These are phyloP conservation scores for Wallacemonas sp. DNA, from an alignment of 208 protist genomes.

Conservation along the genomic window DNA sequence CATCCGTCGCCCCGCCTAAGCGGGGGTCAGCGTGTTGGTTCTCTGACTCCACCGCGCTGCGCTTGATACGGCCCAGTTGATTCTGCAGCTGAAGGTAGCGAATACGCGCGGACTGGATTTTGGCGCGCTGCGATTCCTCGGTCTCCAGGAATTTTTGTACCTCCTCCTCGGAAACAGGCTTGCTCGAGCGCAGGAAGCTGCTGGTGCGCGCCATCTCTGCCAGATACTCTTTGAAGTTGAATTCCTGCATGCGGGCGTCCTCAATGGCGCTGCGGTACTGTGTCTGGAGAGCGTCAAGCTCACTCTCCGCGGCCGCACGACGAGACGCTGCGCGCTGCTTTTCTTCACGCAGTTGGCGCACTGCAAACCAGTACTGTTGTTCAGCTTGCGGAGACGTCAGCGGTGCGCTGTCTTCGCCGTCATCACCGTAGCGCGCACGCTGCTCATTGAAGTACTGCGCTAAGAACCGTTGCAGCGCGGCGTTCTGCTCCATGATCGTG, in stretches of 20 bases:
- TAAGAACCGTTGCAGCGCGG: conserved; percentile 63
- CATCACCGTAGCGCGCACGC: conserved; percentile 69
- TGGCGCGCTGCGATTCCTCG: conserved; percentile 68
- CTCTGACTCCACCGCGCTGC: conserved; percentile 17
- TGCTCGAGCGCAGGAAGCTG: conserved; percentile 74
- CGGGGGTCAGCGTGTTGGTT: conserved; percentile 18
- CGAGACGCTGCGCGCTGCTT: conserved; percentile 30
- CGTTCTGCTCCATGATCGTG: conserved; percentile 55
- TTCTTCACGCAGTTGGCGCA: conserved; percentile 72
- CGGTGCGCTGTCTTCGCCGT: conserved; percentile 26
- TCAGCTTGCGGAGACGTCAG: conserved; percentile 65
- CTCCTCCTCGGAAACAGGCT: conserved; percentile 58
- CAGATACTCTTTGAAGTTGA: conserved; percentile 75
- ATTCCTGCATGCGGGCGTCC: conserved; percentile 54
- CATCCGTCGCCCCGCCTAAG: conserved; percentile 6
- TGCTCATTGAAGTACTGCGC: conserved; percentile 77
- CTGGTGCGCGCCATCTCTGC: conserved; percentile 43
- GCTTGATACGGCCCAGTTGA: conserved; percentile 63
- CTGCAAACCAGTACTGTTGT: conserved; percentile 68
- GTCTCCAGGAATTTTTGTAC: conserved; percentile 72
- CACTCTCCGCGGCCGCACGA: conserved; percentile 33
- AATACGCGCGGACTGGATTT: conserved; percentile 84
- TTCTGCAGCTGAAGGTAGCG: conserved; percentile 92
- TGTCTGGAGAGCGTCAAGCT: conserved; percentile 42
- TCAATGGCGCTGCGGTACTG: conserved; percentile 68